A percentile compares a stretch with the other conserved stretches of the same genome.
Evolutionary conservation across 768 basidiomycete species (phyloP).

Genomic region (Nidularia pulvinata): DNA sequence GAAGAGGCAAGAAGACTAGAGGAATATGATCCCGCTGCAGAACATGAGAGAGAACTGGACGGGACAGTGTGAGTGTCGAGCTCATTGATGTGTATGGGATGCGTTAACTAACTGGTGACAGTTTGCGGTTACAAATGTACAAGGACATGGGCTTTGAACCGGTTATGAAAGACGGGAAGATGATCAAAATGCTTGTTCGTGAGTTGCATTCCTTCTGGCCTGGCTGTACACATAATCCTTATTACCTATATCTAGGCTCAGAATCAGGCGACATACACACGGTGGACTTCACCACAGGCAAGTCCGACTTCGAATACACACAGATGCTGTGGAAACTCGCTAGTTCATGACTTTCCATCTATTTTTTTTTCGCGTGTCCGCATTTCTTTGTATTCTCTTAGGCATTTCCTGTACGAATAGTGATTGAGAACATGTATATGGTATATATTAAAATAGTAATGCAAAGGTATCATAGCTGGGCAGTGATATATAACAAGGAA

Average conservation of each 20-base stretch:
- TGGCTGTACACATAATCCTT: not conserved
- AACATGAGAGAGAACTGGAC: slow-evolving; percentile 71
- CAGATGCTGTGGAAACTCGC: slow-evolving; percentile 45
- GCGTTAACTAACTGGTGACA: slow-evolving; percentile 19
- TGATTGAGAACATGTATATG: not conserved
- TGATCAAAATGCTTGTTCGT: slow-evolving; percentile 71
- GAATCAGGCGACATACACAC: slow-evolving; percentile 46
- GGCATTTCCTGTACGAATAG: not conserved
- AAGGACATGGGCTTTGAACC: slow-evolving; percentile 76
- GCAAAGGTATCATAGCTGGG: too few species aligned
- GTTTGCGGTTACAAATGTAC: slow-evolving; percentile 67
- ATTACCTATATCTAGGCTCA: slow-evolving; percentile 32
- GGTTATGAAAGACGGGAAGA: slow-evolving; percentile 46
- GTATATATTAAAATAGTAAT: not conserved
- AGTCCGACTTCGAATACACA: slow-evolving; percentile 32
- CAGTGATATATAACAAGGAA: not conserved
- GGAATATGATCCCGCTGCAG: slow-evolving; percentile 68
- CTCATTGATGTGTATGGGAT: not conserved
- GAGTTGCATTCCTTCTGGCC: slow-evolving; percentile 22
- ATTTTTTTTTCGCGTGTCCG: not conserved
- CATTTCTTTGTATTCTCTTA: not conserved
- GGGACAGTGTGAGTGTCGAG: slow-evolving; percentile 56
- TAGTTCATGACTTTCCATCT: slow-evolving; percentile 24
- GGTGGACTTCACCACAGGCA: slow-evolving; percentile 30
- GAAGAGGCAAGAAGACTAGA: slow-evolving; percentile 63